Conservation (phyloP, 129 eudicot species). For the Rutidosis leptorrhynchoides region DNA sequence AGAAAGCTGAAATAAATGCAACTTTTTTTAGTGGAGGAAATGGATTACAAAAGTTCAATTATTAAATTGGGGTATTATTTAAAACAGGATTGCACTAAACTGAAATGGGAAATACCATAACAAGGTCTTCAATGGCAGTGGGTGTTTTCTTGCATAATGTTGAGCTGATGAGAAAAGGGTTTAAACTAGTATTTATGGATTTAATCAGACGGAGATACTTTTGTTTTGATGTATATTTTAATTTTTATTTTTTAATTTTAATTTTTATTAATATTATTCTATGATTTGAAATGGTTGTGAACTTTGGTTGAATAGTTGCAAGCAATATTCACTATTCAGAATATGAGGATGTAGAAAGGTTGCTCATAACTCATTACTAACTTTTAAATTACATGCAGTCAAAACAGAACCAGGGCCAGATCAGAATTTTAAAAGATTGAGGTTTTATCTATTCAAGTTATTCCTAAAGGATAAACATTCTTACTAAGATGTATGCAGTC, state of each 20-base stretch:
- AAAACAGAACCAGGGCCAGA: too few species aligned
- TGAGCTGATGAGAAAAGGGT: background rate
- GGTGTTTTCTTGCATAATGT: background rate
- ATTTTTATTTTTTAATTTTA: too few species aligned
- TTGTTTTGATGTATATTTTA: constrained; percentile 4
- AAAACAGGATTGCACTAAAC: background rate
- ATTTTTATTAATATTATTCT: background rate
- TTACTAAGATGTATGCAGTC: too few species aligned
- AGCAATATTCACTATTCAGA: too few species aligned
- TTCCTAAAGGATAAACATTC: too few species aligned
- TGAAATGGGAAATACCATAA: background rate
- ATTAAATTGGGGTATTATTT: background rate
- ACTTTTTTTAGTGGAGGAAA: background rate
- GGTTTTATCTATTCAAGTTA: too few species aligned
- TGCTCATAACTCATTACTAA: too few species aligned
- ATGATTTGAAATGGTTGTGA: background rate
- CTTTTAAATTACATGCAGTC: too few species aligned
- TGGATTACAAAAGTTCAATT: background rate
- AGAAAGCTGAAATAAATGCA: too few species aligned
- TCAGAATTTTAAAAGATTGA: too few species aligned
- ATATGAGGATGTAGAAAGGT: too few species aligned
- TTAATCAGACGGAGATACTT: constrained; percentile 6
- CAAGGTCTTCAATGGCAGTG: background rate
- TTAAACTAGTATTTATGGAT: background rate
- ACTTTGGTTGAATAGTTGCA: background rate